Base-by-base conservation (phyloP, 2,329 filamentous ascomycete species). In the Xylariales sp. region DNA sequence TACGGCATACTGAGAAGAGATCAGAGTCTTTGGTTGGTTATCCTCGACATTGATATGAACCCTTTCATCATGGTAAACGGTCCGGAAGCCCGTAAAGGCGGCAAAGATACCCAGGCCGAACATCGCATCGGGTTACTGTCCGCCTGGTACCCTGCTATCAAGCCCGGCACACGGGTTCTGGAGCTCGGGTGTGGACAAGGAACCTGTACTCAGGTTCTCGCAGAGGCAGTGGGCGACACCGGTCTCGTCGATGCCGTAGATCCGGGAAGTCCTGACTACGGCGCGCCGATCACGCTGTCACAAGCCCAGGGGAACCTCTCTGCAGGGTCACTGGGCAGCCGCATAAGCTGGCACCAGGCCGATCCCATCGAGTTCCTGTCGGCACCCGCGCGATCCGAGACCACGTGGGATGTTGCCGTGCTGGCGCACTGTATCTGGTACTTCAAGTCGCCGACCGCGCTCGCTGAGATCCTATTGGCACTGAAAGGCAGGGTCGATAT, bases 121-220 rank as follows among this genome's bases (percentile, higher is more conserved):
- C n/a, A n/a, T n/a, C n/a, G n/a, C n/a, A n/a, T n/a, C n/a, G n/a
- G n/a, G n/a, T n/a, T n/a, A n/a, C n/a, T n/a, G n/a, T n/a, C n/a
- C n/a, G n/a, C n/a, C n/a, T n/a, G n/a, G n/a, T n/a, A n/a, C n/a
- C n/a, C n/a, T 17, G n/a, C n/a, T n/a, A 58, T 69, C 38, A 15
- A 40, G 1, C 53, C 60, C 0, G 66, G 66, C 42, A 59, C 61
- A 18, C 63, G 60, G 4, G 52, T 79, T 6, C 62, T 81, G 2
- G 77, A 81, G 50, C 53, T 81, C 25, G 76, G 76, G 34, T 80
- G 76, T 53, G 77, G 76, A 1, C 77, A 81, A 46, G 77, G 76
- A 2, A 74, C 74, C 42, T 71, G 67, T 47, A 79, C 77, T 2
- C 61, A 67, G 10, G 70, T 69, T 3, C 65, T 81, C 14, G 76